Percentiles rank a stretch among this genome's conserved stretches.
These are phyloP conservation scores for Alternaria consortialis DNA, from an alignment of 2,329 filamentous ascomycete genomes.

Conservation along the genomic window DNA sequence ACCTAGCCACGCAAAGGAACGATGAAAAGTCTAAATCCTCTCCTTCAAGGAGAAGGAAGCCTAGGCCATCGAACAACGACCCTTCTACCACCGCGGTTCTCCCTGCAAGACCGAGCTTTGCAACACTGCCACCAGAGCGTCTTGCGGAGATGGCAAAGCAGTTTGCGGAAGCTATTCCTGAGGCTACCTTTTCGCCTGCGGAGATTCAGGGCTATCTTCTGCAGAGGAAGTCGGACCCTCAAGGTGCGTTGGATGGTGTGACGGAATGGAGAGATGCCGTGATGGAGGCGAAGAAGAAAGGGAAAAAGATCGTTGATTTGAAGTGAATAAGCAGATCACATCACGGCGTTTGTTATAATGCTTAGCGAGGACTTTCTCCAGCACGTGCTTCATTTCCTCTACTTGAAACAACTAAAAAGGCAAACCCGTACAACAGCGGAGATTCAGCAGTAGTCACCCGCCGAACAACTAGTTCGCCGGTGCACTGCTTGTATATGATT, in stretches of 20 bases:
- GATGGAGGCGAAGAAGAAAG: conserved; percentile 15
- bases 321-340: not conserved
- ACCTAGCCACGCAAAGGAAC: not conserved
- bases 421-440: too few species aligned
- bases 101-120: not conserved
- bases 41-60: not conserved
- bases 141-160: not conserved
- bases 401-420: too few species aligned
- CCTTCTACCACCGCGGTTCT: not conserved
- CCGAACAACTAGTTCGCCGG: too few species aligned
- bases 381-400: too few species aligned
- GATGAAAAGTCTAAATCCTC: not conserved
- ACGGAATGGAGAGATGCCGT: conserved; percentile 8
- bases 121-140: not conserved
- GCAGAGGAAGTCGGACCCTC: conserved; percentile 15
- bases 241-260: conserved; percentile 8
- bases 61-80: not conserved
- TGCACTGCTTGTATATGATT: too few species aligned
- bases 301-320: conserved; percentile 15
- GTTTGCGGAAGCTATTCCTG: conserved; percentile 20
- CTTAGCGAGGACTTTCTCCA: too few species aligned
- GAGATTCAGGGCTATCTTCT: conserved; percentile 27
- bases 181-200: conserved; percentile 16
- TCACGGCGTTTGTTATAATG: not conserved
- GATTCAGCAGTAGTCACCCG: too few species aligned